phyloP scores from a whole-genome alignment of 1,284 basidiomycete species.

The Cutaneotrichosporon spelunceum region DNA sequence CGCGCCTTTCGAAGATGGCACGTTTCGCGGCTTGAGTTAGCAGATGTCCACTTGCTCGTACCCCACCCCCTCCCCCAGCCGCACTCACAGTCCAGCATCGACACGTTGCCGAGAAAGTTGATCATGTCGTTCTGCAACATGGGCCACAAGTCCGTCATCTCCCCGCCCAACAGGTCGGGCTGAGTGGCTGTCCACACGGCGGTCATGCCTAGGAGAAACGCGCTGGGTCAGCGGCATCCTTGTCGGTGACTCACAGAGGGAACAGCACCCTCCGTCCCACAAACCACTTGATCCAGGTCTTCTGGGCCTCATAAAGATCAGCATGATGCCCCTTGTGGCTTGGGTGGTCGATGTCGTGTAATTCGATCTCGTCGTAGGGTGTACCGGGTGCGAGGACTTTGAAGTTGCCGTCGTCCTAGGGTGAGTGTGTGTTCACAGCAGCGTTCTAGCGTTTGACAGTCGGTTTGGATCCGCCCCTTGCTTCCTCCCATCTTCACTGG shows the following conservation, averaged over 20 bases:
- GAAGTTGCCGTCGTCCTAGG: slow-evolving; percentile 17
- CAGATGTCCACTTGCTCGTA: too few species aligned
- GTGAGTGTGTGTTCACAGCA: not conserved
- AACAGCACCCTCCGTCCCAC: slow-evolving; percentile 31
- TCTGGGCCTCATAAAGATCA: slow-evolving; percentile 8
- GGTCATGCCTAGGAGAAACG: slow-evolving; percentile 20
- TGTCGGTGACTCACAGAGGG: slow-evolving; percentile 6
- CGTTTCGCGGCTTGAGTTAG: slow-evolving; percentile 68
- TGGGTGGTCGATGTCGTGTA: slow-evolving; percentile 28
- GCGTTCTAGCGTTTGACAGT: not conserved
- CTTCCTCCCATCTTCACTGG: not conserved
- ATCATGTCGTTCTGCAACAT: slow-evolving; percentile 41
- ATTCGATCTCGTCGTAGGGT: slow-evolving; percentile 48
- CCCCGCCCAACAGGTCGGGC: slow-evolving; percentile 26
- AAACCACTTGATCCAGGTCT: slow-evolving; percentile 29
- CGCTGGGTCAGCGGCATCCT: slow-evolving; percentile 9
- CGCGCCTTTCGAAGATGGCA: slow-evolving; percentile 67
- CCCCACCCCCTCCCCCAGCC: not conserved
- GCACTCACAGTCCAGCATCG: slow-evolving; percentile 38
- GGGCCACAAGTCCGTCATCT: slow-evolving; percentile 32
- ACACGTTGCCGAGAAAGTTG: slow-evolving; percentile 43
- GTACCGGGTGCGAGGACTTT: slow-evolving; percentile 46
- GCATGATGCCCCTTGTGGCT: slow-evolving; percentile 25
- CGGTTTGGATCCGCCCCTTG: not conserved
- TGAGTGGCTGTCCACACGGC: slow-evolving; percentile 25